Percentiles rank a stretch among this genome's conserved stretches.
Evolutionary conservation across 768 basidiomycete genomes (phyloP).

Genomic region (Pulveroboletus sp.): DNA sequence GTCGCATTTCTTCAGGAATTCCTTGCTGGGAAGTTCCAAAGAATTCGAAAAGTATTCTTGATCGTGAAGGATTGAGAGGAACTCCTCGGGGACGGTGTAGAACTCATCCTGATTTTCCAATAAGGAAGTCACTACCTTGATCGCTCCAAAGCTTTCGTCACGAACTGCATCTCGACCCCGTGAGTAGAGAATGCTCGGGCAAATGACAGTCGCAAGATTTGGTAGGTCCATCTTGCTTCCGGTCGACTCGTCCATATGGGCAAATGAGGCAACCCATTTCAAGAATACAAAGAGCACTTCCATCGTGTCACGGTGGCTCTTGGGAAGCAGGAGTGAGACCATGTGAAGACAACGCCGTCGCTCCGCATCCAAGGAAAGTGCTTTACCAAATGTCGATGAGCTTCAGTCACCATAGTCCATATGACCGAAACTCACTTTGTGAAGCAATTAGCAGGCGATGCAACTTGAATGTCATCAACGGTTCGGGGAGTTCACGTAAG

Average conservation of each 20-base stretch:
- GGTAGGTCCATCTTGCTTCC: slow-evolving; percentile 98
- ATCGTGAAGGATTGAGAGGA: slow-evolving; percentile 81
- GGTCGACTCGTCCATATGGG: slow-evolving; percentile 95
- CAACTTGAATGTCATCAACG: slow-evolving; percentile 90
- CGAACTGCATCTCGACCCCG: slow-evolving; percentile 80
- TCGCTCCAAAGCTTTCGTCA: slow-evolving; percentile 90
- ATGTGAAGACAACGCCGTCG: slow-evolving; percentile 83
- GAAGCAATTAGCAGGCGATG: slow-evolving; percentile 86
- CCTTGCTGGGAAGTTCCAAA: slow-evolving; percentile 88
- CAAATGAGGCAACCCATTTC: slow-evolving; percentile 99
- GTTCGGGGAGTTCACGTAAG: slow-evolving; percentile 93
- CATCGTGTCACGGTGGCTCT: slow-evolving; percentile 94
- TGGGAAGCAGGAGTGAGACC: slow-evolving; percentile 82
- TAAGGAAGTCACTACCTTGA: slow-evolving; percentile 80
- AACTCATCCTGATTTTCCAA: slow-evolving; percentile 95
- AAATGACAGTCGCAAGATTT: slow-evolving; percentile 95
- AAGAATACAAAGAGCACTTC: slow-evolving; percentile 98
- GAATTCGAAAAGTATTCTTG: slow-evolving; percentile 89
- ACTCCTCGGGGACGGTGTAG: slow-evolving; percentile 91
- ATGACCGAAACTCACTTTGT: slow-evolving; percentile 60
- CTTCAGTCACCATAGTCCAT: slow-evolving; percentile 2
- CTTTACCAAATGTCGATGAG: slow-evolving; percentile 31
- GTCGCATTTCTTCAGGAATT: slow-evolving; percentile 94
- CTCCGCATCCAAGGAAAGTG: slow-evolving; percentile 74
- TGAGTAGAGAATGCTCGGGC: slow-evolving; percentile 96